A percentile compares a stretch with the other conserved stretches of the same genome.
phyloP scores from a whole-genome alignment of 345 rosid genomes.

The Reutealis trisperma region DNA sequence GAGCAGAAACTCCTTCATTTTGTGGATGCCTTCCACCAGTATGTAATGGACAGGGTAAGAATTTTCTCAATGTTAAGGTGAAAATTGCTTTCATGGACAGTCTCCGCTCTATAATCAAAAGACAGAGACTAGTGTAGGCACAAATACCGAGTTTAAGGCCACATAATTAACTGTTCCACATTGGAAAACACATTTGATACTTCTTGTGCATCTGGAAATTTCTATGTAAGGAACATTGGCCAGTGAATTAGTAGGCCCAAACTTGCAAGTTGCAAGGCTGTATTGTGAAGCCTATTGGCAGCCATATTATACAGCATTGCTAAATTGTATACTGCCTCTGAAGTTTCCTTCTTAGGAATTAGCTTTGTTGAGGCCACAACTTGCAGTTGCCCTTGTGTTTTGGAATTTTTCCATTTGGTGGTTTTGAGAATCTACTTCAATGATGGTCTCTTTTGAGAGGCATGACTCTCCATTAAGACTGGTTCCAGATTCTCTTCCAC shows the following conservation, averaged over 20 bases:
- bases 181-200: background rate
- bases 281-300: background rate
- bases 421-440: background rate
- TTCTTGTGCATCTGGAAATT: background rate
- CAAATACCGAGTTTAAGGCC: background rate
- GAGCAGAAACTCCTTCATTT: slow-evolving; percentile 98
- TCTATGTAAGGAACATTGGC: background rate
- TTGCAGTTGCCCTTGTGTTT: background rate
- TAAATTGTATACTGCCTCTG: background rate
- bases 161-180: background rate
- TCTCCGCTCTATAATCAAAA: background rate
- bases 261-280: background rate
- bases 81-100: slow-evolving; percentile 13
- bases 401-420: background rate
- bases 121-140: background rate
- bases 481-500: background rate
- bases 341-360: background rate
- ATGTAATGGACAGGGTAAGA: slow-evolving; percentile 98
- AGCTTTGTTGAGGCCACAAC: background rate
- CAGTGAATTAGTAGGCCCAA: background rate
- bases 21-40: slow-evolving; percentile 99
- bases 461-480: background rate
- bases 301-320: background rate
- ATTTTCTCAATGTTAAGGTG: slow-evolving; percentile 12
- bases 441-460: background rate